Base-by-base conservation (phyloP, 1,139 yeast species). In the Diutina ranongensis region DNA sequence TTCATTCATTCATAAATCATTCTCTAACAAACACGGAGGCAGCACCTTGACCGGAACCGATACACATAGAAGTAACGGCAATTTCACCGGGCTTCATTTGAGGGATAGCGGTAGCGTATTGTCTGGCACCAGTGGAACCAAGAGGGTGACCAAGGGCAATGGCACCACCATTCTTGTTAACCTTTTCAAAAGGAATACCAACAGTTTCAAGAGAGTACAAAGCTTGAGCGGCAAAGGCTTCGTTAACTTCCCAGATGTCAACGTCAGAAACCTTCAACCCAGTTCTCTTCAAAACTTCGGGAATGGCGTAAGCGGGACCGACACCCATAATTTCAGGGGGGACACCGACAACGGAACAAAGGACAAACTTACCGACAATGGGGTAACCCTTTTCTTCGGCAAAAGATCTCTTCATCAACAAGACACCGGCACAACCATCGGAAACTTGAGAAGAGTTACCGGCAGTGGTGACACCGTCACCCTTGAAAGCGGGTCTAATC, bases 1-100 rank as follows among this genome's bases (percentile, higher is more conserved):
- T 16, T 35, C 18, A 35, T 18, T 35, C 21, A 42, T 18, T 31
- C 13, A 15, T 34, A 20, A 19, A 15, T 45, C 64, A 81, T 67
- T 86, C 97, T 59, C 72, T 81, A 47, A 87, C 73, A 57, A 88
- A 73, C 47, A 88, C 69, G 27, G 94, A 83, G 47, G 97, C 97
- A 46, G 97, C 97, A 56, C 97, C 97, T 95, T 88, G 89, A 59
- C 97, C 97, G 41, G 96, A 87, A 60, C 97, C 97, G 55, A 89
- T 82, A 71, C 97, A 89, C 97, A 89, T 89, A 52, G 94, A 83
- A 27, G 94, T 85, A 49, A 89, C 80, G 55, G 97, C 97, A 52
- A 87, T 68, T 68, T 87, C 80, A 57, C 94, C 94, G 44, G 75
- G 67, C 63, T 82, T 69, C 58, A 89, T 74, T 65, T 87, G 89